Conservation (phyloP, 495 filamentous ascomycete genomes). For the Haplographium delicatum region DNA sequence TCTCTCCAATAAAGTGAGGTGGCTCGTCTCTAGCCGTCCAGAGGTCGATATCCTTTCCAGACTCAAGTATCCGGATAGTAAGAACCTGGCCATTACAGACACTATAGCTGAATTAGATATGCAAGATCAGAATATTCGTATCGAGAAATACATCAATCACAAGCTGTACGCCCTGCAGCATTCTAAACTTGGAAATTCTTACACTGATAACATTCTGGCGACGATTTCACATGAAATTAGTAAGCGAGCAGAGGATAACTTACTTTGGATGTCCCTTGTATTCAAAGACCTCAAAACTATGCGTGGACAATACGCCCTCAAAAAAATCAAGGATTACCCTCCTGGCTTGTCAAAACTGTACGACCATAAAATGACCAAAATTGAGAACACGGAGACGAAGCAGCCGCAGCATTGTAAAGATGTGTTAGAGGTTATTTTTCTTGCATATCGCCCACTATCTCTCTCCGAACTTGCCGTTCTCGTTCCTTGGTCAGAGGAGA, state of each 20-base stretch:
- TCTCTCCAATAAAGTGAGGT: background rate
- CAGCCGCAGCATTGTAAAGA: background rate
- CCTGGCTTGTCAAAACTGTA: background rate
- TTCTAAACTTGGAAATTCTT: background rate
- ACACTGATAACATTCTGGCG: background rate
- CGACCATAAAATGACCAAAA: background rate
- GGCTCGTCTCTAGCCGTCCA: background rate
- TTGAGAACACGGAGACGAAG: background rate
- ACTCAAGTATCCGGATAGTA: too few species aligned
- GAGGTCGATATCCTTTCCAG: too few species aligned
- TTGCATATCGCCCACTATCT: background rate
- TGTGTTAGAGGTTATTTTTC: background rate
- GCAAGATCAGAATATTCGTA: background rate
- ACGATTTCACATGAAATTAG: background rate
- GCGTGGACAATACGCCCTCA: background rate
- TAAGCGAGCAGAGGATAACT: background rate
- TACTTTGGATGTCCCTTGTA: background rate
- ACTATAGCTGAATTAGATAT: background rate
- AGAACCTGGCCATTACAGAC: too few species aligned
- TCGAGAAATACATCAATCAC: too few species aligned
- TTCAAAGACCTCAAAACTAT: background rate
- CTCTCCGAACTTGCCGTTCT: background rate
- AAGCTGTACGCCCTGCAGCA: too few species aligned
- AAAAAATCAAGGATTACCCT: background rate
- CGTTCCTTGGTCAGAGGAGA: conserved; percentile 4